Conservation (phyloP, 208 protist genomes). For the Angomonas desouzai region DNA sequence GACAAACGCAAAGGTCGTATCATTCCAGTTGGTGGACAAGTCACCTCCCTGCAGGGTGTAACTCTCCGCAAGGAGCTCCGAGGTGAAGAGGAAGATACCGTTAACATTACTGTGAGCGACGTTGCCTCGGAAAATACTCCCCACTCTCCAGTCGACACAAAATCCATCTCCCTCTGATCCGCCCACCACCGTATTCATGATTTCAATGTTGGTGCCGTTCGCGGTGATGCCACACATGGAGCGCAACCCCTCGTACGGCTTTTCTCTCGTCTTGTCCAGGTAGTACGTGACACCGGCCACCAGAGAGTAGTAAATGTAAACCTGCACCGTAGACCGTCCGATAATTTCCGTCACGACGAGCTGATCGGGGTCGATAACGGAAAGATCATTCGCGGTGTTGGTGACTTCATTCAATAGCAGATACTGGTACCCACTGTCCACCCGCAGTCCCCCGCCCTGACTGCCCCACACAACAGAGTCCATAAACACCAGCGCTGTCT, state of each 20-base stretch:
- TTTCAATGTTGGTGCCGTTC: slow-evolving; percentile 16
- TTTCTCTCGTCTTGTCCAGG: not conserved
- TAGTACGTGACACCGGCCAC: slow-evolving; percentile 31
- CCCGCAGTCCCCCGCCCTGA: slow-evolving; percentile 30
- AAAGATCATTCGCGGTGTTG: not conserved
- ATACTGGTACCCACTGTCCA: slow-evolving; percentile 22
- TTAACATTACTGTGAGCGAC: slow-evolving; percentile 30
- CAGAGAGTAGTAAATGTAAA: slow-evolving; percentile 23
- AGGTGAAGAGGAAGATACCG: slow-evolving; percentile 33
- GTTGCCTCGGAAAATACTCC: slow-evolving; percentile 12
- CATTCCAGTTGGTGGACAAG: not conserved
- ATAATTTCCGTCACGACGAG: not conserved
- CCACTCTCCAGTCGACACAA: slow-evolving; percentile 24
- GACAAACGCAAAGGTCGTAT: slow-evolving; percentile 9
- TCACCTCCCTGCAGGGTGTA: not conserved
- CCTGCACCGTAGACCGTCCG: not conserved
- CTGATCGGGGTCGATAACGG: not conserved
- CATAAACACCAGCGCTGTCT: slow-evolving; percentile 21
- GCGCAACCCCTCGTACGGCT: slow-evolving; percentile 8
- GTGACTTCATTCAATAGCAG: not conserved
- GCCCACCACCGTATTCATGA: slow-evolving; percentile 6
- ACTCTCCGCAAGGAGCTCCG: not conserved
- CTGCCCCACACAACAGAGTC: slow-evolving; percentile 32
- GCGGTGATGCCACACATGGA: slow-evolving; percentile 34
- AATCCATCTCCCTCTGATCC: slow-evolving; percentile 49